Base-by-base conservation (phyloP, 2,329 filamentous ascomycete species). In the Verruconis gallopava region DNA sequence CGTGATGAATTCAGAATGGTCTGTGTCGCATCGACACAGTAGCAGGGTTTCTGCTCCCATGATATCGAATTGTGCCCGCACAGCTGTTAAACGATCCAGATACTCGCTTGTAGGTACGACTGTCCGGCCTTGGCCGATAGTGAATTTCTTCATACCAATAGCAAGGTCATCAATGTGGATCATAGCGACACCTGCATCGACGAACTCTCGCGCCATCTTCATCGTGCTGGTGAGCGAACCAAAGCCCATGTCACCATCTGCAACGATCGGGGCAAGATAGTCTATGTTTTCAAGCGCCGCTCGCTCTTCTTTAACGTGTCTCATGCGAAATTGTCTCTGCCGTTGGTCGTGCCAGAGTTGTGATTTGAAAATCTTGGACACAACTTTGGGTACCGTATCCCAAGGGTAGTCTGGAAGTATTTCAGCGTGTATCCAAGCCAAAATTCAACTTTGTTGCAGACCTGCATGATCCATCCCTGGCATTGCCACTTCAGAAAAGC, bases 131-230 rank as follows among this genome's bases (percentile, higher is more conserved):
- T 64, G 53, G 1, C 62, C 61, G 13, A 59, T 53, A 1, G 62
- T 65, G 40, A 65, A 66, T 48, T 65, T 65, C 50, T 65, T 65
- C 49, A 64, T 53, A 4, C 63, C 63, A 17, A 64, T 60, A 0
- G 63, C 62, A 21, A 65, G 49, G 43, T 65, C 63, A 42, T 66
- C 63, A 3, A 66, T 53, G 40, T 65, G 62, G 35, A 65, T 61
- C 56, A 63, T 63, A 6, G 63, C 62, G 1, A 63, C 62, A 4
- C 63, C 63, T 12, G 57, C 54, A 35, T 64, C 63, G n/a, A 64
- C 61, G 43, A 66, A 64, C n/a, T 55, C 51, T 19, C 53, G 51
- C 4, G 58, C 56, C 53, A 63, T 56, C 52, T 66, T 65, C 51
- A 64, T 58, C 3, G 56, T 59, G 2, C 52, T 55, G 1, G 62